Percentiles rank a stretch among this genome's conserved stretches.
These are phyloP conservation scores for Elongisporangium anandrum DNA, from an alignment of 352 stramenopile genomes.

Conservation along the genomic window DNA sequence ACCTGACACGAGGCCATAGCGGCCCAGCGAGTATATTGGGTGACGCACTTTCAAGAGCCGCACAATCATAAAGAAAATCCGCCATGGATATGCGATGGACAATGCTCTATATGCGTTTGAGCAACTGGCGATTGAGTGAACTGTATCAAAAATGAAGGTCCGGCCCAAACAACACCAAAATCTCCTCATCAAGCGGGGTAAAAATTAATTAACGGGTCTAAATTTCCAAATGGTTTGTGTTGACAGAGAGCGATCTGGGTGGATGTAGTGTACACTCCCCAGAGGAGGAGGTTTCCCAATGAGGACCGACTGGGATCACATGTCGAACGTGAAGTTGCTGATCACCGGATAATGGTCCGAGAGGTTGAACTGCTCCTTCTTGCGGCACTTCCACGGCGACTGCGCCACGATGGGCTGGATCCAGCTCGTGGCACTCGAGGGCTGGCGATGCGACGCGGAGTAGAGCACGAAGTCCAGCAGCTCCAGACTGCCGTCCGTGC, in stretches of 20 bases:
- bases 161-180: background rate
- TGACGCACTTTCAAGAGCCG: background rate
- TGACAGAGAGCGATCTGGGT: background rate
- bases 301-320: conserved; percentile 25
- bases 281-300: background rate
- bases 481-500: conserved; percentile 70
- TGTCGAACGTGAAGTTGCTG: conserved; percentile 67
- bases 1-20: background rate
- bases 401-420: conserved; percentile 48
- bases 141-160: background rate
- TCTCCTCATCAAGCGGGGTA: background rate
- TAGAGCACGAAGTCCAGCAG: conserved; percentile 73
- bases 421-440: conserved; percentile 46
- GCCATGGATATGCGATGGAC: background rate
- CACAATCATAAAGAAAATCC: background rate
- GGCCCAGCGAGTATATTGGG: background rate
- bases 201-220: background rate
- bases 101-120: background rate
- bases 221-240: background rate
- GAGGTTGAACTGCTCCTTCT: conserved; percentile 60
- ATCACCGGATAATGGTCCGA: conserved; percentile 79
- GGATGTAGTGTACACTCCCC: background rate
- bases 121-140: background rate
- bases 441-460: conserved; percentile 52
- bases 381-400: conserved; percentile 56